Base-by-base conservation (phyloP, 1,284 basidiomycete genomes). In the Apiotrichum akiyoshidainum region DNA sequence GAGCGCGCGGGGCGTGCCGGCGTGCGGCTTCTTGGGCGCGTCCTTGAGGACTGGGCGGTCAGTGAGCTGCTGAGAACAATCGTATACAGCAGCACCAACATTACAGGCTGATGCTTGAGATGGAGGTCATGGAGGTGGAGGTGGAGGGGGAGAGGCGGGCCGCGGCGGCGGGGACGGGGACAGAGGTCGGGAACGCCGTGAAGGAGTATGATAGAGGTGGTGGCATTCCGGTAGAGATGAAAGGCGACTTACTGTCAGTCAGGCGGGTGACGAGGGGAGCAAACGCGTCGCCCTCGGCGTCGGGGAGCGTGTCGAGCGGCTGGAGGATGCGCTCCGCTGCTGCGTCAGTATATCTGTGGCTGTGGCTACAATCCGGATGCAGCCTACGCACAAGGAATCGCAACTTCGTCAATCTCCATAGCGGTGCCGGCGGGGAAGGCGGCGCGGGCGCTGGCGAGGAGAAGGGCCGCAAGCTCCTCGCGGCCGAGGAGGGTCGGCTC, bases 331-430 rank as follows among this genome's bases (percentile, higher is more conserved):
- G 57, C 35, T 54, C 52, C 26, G 22, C 56, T 46, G 35, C 13
- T 31, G 33, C 6, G 41, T 44, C 10, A 7, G 10, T 19, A 42
- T 9, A 45, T 41, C 54, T 37, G 12, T 31, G 34, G 34, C 7
- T 35, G 34, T 13, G 13, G 34, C 34, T 35, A 35, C 8, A 35
- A 13, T 7, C 34, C 34, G 13, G 34, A 7, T 35, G 37, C 5
- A 37, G 37, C 37, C 48, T 49, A 60, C 69, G 42, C 39, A 69
- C 71, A 55, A 7, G 70, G 68, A 13, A 76, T 65, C 7, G 59
- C 57, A 17, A 72, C 52, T 52, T 77, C 75, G 8, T 72, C 73
- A 41, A 78, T 64, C 64, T 78, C 76, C 66, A 78, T 75, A 17
- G 68, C 58, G 17, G 67, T 71, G 9, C 70, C 68, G 11, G 68